Evolutionary conservation across 768 basidiomycete species (phyloP).

Genomic region (Neoboletus brunneissimus): DNA sequence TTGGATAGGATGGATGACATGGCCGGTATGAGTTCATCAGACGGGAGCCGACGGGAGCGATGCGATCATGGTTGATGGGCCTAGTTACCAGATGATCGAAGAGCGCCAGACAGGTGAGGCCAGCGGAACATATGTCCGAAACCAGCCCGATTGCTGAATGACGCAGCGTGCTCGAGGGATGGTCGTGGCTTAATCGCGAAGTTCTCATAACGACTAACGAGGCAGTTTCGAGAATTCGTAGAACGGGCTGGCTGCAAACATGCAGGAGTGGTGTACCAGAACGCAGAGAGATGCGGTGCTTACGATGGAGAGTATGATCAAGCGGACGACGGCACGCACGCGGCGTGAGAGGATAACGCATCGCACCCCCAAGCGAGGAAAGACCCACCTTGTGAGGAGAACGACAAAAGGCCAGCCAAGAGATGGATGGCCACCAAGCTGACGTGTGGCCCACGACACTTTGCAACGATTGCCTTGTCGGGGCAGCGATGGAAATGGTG

Average conservation of each 20-base stretch:
- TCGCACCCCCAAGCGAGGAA: slow-evolving; percentile 5
- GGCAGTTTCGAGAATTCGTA: not conserved
- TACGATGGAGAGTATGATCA: not conserved
- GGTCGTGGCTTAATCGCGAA: not conserved
- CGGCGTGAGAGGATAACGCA: slow-evolving; percentile 11
- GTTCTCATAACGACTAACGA: not conserved
- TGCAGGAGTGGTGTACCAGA: slow-evolving; percentile 23
- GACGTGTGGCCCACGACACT: not conserved
- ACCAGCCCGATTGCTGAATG: not conserved
- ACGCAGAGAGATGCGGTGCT: slow-evolving; percentile 8
- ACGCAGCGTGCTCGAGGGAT: not conserved
- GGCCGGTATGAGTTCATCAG: slow-evolving; percentile 1
- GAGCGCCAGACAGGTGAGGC: slow-evolving; percentile 5
- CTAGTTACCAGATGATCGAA: not conserved
- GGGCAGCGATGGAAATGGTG: not conserved
- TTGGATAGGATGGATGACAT: not conserved
- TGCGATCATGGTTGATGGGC: slow-evolving; percentile 2
- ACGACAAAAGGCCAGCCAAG: not conserved
- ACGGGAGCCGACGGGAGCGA: not conserved
- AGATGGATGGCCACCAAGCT: slow-evolving; percentile 8
- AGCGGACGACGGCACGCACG: not conserved
- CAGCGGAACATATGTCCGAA: not conserved
- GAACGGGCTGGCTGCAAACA: slow-evolving; percentile 12
- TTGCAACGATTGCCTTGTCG: not conserved
- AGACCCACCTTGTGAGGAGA: slow-evolving; percentile 1